These are phyloP conservation scores for Cytospora piceicola DNA, from an alignment of 2,329 filamentous ascomycete genomes.

Conservation along the genomic window DNA sequence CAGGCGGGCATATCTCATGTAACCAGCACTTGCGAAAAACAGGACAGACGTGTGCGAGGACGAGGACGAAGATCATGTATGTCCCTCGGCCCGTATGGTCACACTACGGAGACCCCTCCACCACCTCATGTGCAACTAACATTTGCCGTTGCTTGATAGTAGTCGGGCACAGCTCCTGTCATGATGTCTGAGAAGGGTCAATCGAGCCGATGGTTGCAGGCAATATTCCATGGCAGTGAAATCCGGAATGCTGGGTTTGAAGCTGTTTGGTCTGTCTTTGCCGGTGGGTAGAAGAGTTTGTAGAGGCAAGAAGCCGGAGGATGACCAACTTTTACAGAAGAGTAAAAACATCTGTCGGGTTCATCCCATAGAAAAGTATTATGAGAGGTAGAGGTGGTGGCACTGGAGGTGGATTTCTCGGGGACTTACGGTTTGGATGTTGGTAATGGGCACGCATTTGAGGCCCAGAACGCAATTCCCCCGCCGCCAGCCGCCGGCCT, in stretches of 20 bases:
- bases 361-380: too few relatives aligned
- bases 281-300: neutral
- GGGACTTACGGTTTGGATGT: too few relatives aligned
- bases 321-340: too few relatives aligned
- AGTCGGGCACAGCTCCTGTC: neutral
- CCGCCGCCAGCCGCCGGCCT: too few relatives aligned
- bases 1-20: slow-evolving; percentile 7
- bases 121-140: neutral
- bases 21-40: slow-evolving; percentile 4
- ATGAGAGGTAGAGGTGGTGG: too few relatives aligned
- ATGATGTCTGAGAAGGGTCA: neutral
- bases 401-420: too few relatives aligned
- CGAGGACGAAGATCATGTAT: slow-evolving; percentile 4
- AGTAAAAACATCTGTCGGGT: too few relatives aligned
- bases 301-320: too few relatives aligned
- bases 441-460: slow-evolving; percentile 1
- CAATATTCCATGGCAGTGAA: too few relatives aligned
- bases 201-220: neutral
- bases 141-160: neutral
- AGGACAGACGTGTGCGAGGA: slow-evolving; percentile 1
- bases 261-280: neutral
- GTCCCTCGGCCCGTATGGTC: slow-evolving; percentile 3
- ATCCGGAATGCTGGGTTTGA: too few relatives aligned
- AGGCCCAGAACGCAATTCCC: neutral
- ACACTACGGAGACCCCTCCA: neutral